Base-by-base conservation (phyloP, 2,329 filamentous ascomycete species). In the Fusarium sp. region DNA sequence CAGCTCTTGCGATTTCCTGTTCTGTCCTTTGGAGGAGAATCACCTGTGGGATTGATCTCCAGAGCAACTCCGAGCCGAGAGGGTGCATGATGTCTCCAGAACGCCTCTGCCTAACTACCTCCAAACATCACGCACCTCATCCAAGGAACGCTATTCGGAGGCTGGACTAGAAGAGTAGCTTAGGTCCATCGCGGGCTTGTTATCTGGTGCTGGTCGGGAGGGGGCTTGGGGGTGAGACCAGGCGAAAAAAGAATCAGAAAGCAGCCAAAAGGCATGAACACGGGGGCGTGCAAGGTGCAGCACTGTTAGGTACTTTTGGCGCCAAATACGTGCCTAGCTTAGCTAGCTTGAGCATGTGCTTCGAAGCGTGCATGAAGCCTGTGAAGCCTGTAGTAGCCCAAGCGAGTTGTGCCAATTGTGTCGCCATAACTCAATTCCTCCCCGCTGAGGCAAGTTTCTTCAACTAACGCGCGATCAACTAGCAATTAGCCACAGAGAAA, bases 381-480 rank as follows among this genome's bases (percentile, higher is more conserved):
- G 74, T 76, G 67, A 74, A 75, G 60, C 65, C 69, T 67, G 48
- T 62, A 58, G 72, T 75, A 65, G 72, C 59, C 61, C 60, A 57
- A 72, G 52, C 58, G 61, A 68, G 60, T 74, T 78, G 74, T 78
- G 74, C 76, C 76, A 77, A 76, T 75, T 78, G 70, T 78, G 76
- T 77, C 75, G 77, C 29, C 29, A 29, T 29, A 29, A 29, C 9
- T 29, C 29, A 29, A 29, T 10, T 29, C 8, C 29, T 3, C 29
- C 9, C 29, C 9, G 29, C 29, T 29, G 29, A 29, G 29, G 29
- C 2, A 8, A 29, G 29, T 29, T 29, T 29, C 29, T 29, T 29
- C 29, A 29, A 29, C 29, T 29, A 29, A 29, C 2, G 29, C 7
- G 29, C 29, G 29, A 29, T 29, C 6, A 29, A 29, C 29, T 29